phyloP scores from a whole-genome alignment of 495 filamentous ascomycete species.

The Terfezia claveryi region DNA sequence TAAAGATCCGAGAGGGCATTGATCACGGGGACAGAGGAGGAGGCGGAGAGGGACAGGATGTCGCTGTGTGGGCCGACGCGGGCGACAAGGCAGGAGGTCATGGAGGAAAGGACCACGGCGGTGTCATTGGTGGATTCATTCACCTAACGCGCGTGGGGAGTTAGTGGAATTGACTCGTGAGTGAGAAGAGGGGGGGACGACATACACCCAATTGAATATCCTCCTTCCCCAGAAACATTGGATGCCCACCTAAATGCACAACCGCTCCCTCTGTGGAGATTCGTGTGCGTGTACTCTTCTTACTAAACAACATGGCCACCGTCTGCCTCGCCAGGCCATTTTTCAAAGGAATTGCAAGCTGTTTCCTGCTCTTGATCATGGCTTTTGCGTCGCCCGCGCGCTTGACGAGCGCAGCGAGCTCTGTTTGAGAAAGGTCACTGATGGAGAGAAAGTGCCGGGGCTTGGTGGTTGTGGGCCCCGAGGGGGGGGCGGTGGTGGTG shows the following conservation, averaged over 20 bases:
- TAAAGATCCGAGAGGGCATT: slow-evolving; percentile 76
- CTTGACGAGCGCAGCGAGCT: slow-evolving; percentile 59
- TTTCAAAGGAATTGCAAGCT: slow-evolving; percentile 21
- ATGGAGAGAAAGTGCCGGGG: slow-evolving; percentile 80
- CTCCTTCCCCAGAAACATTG: slow-evolving; percentile 85
- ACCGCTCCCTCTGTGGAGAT: slow-evolving; percentile 82
- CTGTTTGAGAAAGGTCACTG: slow-evolving; percentile 53
- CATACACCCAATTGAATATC: slow-evolving; percentile 86
- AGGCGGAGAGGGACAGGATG: slow-evolving; percentile 51
- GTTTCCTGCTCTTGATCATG: slow-evolving; percentile 44
- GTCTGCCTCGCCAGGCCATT: slow-evolving; percentile 48
- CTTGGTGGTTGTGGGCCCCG: neutral
- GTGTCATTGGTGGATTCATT: slow-evolving; percentile 89
- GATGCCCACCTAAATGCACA: slow-evolving; percentile 62
- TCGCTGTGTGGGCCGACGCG: slow-evolving; percentile 70
- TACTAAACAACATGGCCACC: slow-evolving; percentile 87
- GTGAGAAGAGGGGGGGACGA: neutral
- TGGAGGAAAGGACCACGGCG: slow-evolving; percentile 68
- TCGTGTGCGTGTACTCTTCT: slow-evolving; percentile 76
- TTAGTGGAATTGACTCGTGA: neutral
- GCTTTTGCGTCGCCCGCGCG: slow-evolving; percentile 58
- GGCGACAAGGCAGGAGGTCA: slow-evolving; percentile 77
- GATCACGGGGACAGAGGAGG: slow-evolving; percentile 75
- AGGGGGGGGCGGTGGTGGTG: neutral
- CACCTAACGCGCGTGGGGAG: slow-evolving; percentile 23